phyloP scores from a whole-genome alignment of 805 yeast species.

The Spathaspora sp. region DNA sequence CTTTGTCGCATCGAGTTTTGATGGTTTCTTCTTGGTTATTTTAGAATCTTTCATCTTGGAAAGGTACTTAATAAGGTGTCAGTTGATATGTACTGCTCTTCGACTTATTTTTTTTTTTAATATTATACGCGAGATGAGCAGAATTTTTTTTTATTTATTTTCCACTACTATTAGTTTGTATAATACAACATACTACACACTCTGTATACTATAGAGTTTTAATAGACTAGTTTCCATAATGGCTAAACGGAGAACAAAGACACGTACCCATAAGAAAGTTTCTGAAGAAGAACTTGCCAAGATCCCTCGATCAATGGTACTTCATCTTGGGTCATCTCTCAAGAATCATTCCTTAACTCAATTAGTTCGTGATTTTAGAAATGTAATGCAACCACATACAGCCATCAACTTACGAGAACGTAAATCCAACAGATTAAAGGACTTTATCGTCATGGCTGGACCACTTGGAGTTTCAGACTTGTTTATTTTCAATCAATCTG shows the following conservation, averaged over 20 bases:
- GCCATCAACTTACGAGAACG: slow-evolving; percentile 86
- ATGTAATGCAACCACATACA: slow-evolving; percentile 94
- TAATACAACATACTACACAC: neutral
- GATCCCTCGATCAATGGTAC: slow-evolving; percentile 92
- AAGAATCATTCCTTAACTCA: slow-evolving; percentile 80
- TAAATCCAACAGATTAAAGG: slow-evolving; percentile 81
- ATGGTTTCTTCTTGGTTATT: slow-evolving; percentile 12
- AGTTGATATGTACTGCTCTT: neutral
- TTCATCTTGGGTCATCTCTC: slow-evolving; percentile 74
- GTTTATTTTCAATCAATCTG: slow-evolving; percentile 80
- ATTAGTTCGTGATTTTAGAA: slow-evolving; percentile 81
- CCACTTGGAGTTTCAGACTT: slow-evolving; percentile 91
- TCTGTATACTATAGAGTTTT: too few relatives aligned
- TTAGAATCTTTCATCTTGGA: slow-evolving; percentile 2
- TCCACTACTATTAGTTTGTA: neutral
- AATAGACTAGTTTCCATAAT: slow-evolving; percentile 11
- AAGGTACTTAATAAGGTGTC: neutral
- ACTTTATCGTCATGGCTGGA: slow-evolving; percentile 97
- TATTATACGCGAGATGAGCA: neutral
- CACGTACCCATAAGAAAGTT: slow-evolving; percentile 76
- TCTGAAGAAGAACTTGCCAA: slow-evolving; percentile 65
- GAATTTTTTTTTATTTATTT: neutral
- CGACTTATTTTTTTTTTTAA: neutral
- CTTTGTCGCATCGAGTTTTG: slow-evolving; percentile 28
- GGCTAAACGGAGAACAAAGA: slow-evolving; percentile 55